Percentiles rank a stretch among this genome's conserved stretches.
Evolutionary conservation across 192 early-diverging fungal species (phyloP).

Genomic region (Spinellus fusiger): DNA sequence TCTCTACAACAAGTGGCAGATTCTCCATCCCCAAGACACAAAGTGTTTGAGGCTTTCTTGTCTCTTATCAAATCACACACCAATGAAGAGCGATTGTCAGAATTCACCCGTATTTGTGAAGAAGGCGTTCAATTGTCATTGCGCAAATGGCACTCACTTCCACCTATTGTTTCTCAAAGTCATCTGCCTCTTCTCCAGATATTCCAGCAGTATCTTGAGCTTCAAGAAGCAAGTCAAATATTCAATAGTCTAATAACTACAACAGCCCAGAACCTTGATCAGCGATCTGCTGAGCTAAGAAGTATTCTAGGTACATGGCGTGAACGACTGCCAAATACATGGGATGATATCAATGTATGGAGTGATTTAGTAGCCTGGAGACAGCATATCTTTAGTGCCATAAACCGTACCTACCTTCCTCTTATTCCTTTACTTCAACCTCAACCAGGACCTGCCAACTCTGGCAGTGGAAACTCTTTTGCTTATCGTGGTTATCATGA

Average conservation of each 20-base stretch:
- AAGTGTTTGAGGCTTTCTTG: conserved; percentile 86
- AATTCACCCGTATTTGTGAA: conserved; percentile 78
- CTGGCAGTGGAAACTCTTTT: conserved; percentile 69
- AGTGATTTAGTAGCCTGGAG: conserved; percentile 97
- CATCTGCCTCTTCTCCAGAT: conserved; percentile 84
- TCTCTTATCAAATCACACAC: conserved; percentile 61
- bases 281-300: conserved; percentile 84
- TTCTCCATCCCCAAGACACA: conserved; percentile 57
- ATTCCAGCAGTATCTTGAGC: conserved; percentile 96
- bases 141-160: conserved; percentile 87
- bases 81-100: conserved; percentile 47
- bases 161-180: conserved; percentile 74
- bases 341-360: conserved; percentile 99
- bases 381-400: conserved; percentile 93
- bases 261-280: conserved; percentile 77
- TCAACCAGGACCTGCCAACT: conserved; percentile 30
- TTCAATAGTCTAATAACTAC: conserved; percentile 76
- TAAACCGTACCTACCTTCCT: conserved; percentile 94
- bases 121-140: conserved; percentile 82
- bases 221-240: conserved; percentile 88
- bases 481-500: conserved; percentile 98
- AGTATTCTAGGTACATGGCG: conserved; percentile 90
- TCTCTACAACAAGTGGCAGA: conserved; percentile 59
- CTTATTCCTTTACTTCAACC: conserved; percentile 57
- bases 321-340: conserved; percentile 91